Conservation (phyloP, 225 moss, liverwort and hornwort genomes). For the Polytrichum commune region DNA sequence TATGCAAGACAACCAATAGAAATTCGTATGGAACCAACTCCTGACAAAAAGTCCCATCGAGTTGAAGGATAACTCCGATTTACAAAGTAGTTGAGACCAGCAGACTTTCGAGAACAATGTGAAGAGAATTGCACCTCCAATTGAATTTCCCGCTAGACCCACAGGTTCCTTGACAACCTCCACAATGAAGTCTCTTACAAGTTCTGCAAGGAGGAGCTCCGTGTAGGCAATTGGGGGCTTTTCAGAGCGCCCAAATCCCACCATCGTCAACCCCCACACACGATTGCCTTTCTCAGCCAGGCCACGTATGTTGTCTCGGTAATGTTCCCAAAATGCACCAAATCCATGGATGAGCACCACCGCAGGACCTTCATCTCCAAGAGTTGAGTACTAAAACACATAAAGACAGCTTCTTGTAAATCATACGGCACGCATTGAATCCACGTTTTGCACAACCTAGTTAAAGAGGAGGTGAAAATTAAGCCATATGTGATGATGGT, state of each 20-base stretch:
- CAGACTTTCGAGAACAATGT: not conserved
- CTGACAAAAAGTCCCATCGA: too few relatives aligned
- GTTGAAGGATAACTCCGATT: too few relatives aligned
- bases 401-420: slow-evolving; percentile 8
- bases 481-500: too few relatives aligned
- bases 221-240: slow-evolving; percentile 84
- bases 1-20: too few relatives aligned
- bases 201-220: slow-evolving; percentile 87
- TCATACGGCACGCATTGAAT: slow-evolving; percentile 10
- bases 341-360: slow-evolving; percentile 95
- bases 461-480: too few relatives aligned
- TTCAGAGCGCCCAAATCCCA: slow-evolving; percentile 97
- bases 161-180: slow-evolving; percentile 93
- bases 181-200: slow-evolving; percentile 88
- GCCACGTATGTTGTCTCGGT: slow-evolving; percentile 83
- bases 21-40: too few relatives aligned
- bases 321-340: slow-evolving; percentile 99
- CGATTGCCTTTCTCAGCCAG: slow-evolving; percentile 91
- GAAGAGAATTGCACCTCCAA: slow-evolving; percentile 62
- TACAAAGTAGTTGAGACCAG: too few relatives aligned
- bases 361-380: slow-evolving; percentile 80
- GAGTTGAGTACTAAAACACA: slow-evolving; percentile 69
- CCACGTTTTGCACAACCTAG: too few relatives aligned
- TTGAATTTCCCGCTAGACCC: slow-evolving; percentile 82
- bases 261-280: slow-evolving; percentile 89